Evolutionary conservation across 305 asterid species (phyloP), one percentile per base, ranked within the genome.

Genomic region (Withania somnifera): DNA sequence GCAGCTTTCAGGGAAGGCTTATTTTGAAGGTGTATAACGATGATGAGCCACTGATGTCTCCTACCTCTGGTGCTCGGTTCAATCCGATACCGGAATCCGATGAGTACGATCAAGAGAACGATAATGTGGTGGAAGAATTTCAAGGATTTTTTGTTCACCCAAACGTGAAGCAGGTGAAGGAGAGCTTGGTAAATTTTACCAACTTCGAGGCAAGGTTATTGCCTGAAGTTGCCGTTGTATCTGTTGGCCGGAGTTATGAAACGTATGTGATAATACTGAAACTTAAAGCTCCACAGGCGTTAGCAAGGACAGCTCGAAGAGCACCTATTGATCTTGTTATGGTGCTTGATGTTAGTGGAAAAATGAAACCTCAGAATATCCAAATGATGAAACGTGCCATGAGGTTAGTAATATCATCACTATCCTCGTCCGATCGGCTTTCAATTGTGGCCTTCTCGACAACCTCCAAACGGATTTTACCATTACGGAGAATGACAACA

Each of bases 381-480:
- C 92, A 86, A 14, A 34, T 90, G 86, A 90, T 96, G 97, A 94
- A 89, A 81, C 88, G 86, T 58, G 86, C 89, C 1, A 81, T 96
- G 97, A 87, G 97, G 73, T 77, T 87, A 86, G 91, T 96, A 80
- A 94, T 93, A 3, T 92, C 98, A 0, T 89, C 97, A 1, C 92
- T 96, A 19, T 89, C 97, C 69, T 86, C 97, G 34, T 90, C 91
- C 84, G 99, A 96, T 85, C 89, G 99, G 2, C 83, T 96, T 45
- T 96, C 99, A 5, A 92, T 96, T 64, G 97, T 96, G 13, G 99
- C 98, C 8, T 96, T 93, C 85, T 94, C 99, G 47, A 83, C 95
- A 51, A 84, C 94, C 0, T 96, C 99, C 30, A 96, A 96, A 87
- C 89, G 99, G 30, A 78, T 96, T 85, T 69, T 93, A 63, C 98